Conservation (phyloP, 108 stramenopile genomes). For the Fragilaria crotonensis region DNA sequence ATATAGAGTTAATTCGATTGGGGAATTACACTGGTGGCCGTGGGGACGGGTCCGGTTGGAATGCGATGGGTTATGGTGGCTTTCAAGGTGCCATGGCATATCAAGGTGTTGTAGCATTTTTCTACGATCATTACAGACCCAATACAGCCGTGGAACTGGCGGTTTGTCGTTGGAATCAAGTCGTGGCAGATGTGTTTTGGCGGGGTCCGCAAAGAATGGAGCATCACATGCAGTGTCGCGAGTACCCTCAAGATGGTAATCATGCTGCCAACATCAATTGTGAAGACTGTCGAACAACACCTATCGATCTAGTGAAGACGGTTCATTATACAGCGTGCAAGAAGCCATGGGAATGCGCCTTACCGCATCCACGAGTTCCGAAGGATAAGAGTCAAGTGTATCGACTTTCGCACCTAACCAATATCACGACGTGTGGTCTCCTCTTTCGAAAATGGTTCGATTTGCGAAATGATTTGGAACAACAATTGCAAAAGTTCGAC, state of each 20-base stretch:
- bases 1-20: conserved; percentile 42
- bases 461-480: conserved; percentile 46
- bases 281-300: conserved; percentile 54
- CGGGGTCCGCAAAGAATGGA: conserved; percentile 45
- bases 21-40: conserved; percentile 52
- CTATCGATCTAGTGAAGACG: conserved; percentile 41
- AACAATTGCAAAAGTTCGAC: conserved; percentile 17
- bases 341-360: conserved; percentile 67
- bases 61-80: conserved; percentile 51
- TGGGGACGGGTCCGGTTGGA: conserved; percentile 51
- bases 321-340: conserved; percentile 71
- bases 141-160: conserved; percentile 48
- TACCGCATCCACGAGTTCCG: conserved; percentile 45
- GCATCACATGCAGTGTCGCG: conserved; percentile 53
- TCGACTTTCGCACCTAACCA: conserved; percentile 52
- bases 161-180: conserved; percentile 39
- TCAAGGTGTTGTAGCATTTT: conserved; percentile 62
- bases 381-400: conserved; percentile 41
- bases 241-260: conserved; percentile 49
- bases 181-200: conserved; percentile 41
- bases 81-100: conserved; percentile 73
- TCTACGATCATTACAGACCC: conserved; percentile 49
- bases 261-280: conserved; percentile 42
- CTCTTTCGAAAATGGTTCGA: conserved; percentile 54
- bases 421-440: conserved; percentile 48